These are phyloP conservation scores for Cymbidium sinense DNA, from an alignment of 106 monocot genomes.

Conservation along the genomic window DNA sequence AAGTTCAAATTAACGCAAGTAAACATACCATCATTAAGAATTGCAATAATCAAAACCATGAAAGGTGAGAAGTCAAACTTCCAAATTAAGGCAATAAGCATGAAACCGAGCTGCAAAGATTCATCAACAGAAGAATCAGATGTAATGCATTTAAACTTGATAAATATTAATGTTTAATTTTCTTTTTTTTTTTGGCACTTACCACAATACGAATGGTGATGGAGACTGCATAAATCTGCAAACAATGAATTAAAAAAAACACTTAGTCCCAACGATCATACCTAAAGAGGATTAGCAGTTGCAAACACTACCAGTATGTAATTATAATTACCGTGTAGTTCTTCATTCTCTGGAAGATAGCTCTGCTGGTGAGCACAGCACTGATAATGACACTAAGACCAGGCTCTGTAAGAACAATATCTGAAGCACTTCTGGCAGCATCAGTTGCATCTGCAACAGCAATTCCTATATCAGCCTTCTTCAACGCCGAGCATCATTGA, in stretches of 20 bases:
- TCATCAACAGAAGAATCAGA: not conserved
- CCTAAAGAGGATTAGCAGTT: not conserved
- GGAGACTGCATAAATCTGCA: conserved; percentile 76
- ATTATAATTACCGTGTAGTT: conserved; percentile 78
- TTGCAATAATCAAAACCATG: conserved; percentile 83
- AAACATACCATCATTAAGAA: conserved; percentile 66
- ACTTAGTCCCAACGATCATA: not conserved
- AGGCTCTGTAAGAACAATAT: conserved; percentile 94
- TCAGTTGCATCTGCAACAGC: conserved; percentile 99
- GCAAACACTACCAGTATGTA: not conserved
- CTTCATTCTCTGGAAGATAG: conserved; percentile 99
- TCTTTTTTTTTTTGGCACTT: conserved; percentile 20
- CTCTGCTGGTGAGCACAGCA: conserved; percentile 94
- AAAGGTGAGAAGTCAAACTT: conserved; percentile 82
- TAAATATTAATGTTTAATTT: not conserved
- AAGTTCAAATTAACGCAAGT: not conserved
- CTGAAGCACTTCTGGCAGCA: conserved; percentile 92
- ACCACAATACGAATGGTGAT: conserved; percentile 89
- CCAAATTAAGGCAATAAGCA: conserved; percentile 81
- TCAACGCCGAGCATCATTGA: conserved; percentile 94
- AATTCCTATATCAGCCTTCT: conserved; percentile 99
- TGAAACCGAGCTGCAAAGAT: conserved; percentile 50
- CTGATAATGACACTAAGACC: conserved; percentile 97
- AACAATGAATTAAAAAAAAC: conserved; percentile 4
- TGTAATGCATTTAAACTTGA: not conserved